Conservation (phyloP, 176 grass and related monocot genomes). For the Avena atlantica region DNA sequence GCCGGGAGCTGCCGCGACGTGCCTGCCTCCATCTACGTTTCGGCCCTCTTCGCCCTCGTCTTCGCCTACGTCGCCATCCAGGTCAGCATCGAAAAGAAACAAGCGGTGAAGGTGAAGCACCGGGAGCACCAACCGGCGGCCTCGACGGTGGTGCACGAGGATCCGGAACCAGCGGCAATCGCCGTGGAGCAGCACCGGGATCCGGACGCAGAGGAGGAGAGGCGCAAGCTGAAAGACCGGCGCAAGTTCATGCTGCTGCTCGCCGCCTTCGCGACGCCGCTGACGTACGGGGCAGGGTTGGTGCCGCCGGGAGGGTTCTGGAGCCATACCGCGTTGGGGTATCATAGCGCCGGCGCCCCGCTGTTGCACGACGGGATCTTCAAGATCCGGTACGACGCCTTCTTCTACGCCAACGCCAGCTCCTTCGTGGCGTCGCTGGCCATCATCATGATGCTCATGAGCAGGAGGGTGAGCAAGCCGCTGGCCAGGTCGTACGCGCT, state of each 20-base stretch:
- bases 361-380: conserved; percentile 2
- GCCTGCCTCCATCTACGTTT: conserved; percentile 33
- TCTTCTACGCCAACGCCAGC: conserved; percentile 42
- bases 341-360: conserved; percentile 3
- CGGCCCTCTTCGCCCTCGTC: conserved; percentile 6
- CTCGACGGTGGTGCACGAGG: too few relatives aligned
- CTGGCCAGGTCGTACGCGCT: neutral
- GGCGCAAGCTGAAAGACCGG: neutral
- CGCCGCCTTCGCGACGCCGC: conserved; percentile 28
- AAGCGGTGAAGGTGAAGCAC: too few relatives aligned
- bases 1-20: neutral
- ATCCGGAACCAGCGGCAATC: too few relatives aligned
- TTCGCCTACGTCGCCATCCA: conserved; percentile 36
- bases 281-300: conserved; percentile 37
- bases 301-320: conserved; percentile 26
- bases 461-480: neutral
- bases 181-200: too few relatives aligned
- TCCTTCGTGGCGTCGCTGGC: conserved; percentile 40
- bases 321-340: neutral
- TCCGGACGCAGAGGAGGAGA: neutral
- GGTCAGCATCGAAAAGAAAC: neutral
- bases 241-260: conserved; percentile 26
- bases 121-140: too few relatives aligned
- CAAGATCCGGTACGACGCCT: conserved; percentile 17
- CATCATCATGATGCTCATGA: conserved; percentile 41